Conservation (phyloP, 2,329 filamentous ascomycete species). For the Fusarium sp. region DNA sequence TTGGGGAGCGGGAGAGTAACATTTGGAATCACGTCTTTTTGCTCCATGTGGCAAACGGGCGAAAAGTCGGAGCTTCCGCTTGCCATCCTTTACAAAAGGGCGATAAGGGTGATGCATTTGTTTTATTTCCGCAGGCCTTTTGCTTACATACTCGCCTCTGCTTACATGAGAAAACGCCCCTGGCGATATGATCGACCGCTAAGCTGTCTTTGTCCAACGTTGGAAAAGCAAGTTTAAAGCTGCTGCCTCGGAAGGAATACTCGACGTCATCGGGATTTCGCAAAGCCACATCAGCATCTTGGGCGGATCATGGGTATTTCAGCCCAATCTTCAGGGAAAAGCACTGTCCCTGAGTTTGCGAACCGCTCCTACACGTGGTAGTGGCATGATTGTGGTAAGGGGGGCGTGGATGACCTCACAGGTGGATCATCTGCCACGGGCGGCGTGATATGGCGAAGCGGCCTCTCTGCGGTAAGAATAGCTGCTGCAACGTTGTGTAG, state of each 20-base stretch:
- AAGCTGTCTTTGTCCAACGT: conserved; percentile 2
- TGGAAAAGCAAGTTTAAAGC: not conserved
- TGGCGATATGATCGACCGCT: conserved; percentile 16
- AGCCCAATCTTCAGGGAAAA: not conserved
- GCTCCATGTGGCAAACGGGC: conserved; percentile 13
- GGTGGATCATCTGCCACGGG: conserved; percentile 45
- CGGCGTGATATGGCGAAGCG: conserved; percentile 32
- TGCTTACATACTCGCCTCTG: not conserved
- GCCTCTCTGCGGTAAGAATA: not conserved
- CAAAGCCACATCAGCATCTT: not conserved
- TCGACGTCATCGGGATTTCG: conserved; percentile 27
- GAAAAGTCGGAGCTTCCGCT: not conserved
- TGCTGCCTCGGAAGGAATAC: not conserved
- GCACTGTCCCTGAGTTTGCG: conserved; percentile 19
- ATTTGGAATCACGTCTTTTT: not conserved
- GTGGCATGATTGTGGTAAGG: conserved; percentile 26
- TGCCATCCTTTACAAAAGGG: not conserved
- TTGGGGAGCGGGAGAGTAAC: conserved; percentile 20
- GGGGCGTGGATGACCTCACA: conserved; percentile 45
- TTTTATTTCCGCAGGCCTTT: not conserved
- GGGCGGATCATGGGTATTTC: not conserved
- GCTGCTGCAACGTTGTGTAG: conserved; percentile 33
- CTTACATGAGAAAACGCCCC: too few species aligned
- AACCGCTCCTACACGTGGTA: conserved; percentile 26
- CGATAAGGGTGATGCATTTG: not conserved